These are phyloP conservation scores for Cutaneotrichosporon dermatis DNA, from an alignment of 1,284 basidiomycete species.

Conservation along the genomic window DNA sequence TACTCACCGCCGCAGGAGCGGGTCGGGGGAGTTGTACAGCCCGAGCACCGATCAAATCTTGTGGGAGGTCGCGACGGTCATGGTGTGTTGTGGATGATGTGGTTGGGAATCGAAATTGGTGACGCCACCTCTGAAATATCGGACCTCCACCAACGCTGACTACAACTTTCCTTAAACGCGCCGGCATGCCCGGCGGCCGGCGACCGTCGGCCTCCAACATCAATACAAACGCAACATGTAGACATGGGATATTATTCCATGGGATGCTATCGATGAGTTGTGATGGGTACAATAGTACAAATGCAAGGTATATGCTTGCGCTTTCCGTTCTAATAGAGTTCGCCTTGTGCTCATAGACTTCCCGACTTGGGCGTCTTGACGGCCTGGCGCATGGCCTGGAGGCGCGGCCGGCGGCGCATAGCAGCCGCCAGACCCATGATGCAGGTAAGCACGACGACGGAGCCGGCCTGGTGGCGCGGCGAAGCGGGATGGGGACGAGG, in stretches of 20 bases:
- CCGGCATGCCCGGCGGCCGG: too few relatives aligned
- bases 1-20: constrained; percentile 42
- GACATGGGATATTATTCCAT: neutral
- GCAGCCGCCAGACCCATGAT: constrained; percentile 72
- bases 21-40: constrained; percentile 44
- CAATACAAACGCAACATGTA: too few relatives aligned
- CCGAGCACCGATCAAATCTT: constrained; percentile 39
- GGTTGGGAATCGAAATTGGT: neutral
- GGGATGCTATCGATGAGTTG: constrained; percentile 7
- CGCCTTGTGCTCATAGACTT: too few relatives aligned
- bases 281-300: neutral
- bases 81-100: neutral
- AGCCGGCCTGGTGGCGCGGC: constrained; percentile 96
- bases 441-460: constrained; percentile 79
- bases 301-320: constrained; percentile 1
- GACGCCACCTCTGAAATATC: neutral
- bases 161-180: neutral
- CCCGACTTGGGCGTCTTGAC: constrained; percentile 1
- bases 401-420: constrained; percentile 66
- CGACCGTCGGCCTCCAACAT: too few relatives aligned
- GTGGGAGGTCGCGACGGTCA: constrained; percentile 25
- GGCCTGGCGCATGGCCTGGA: constrained; percentile 39
- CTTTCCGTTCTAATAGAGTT: neutral
- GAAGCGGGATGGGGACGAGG: constrained; percentile 87
- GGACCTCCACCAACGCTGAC: neutral